Percentiles rank a stretch among this genome's conserved stretches.
These are phyloP conservation scores for Magnusiomyces starmeri DNA, from an alignment of 1,139 yeast genomes.

Conservation along the genomic window DNA sequence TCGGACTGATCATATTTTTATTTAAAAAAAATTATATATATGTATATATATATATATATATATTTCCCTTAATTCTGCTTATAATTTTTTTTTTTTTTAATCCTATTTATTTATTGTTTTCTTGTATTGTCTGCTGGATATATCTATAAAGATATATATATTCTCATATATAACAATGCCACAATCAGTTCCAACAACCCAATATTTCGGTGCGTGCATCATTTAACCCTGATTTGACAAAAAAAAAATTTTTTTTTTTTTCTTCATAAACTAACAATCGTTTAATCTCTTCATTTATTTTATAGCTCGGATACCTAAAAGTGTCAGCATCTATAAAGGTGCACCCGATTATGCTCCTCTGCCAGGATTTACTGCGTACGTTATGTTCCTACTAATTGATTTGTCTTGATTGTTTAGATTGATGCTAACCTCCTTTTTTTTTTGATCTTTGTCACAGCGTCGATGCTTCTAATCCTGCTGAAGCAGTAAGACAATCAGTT, in stretches of 20 bases:
- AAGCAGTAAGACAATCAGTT: conserved; percentile 32
- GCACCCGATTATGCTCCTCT: not conserved
- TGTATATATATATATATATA: too few relatives aligned
- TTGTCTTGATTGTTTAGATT: not conserved
- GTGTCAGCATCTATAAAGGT: not conserved
- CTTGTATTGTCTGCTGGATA: too few relatives aligned
- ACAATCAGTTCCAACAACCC: not conserved
- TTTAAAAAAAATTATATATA: not conserved
- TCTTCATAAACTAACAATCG: not conserved
- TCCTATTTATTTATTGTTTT: too few relatives aligned
- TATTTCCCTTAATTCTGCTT: too few relatives aligned
- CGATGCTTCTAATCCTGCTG: not conserved
- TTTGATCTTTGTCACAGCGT: too few relatives aligned
- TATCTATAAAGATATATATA: too few relatives aligned
- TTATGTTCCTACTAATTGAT: not conserved
- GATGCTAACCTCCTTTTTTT: too few relatives aligned
- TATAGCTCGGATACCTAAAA: not conserved
- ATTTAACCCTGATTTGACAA: too few relatives aligned
- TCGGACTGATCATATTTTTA: not conserved
- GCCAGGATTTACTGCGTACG: not conserved
- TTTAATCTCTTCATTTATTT: not conserved
- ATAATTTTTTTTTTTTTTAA: too few relatives aligned
- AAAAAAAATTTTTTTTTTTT: not conserved
- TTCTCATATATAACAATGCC: not conserved
- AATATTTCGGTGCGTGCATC: not conserved